Percentiles rank a stretch among this genome's conserved stretches.
Conservation (phyloP, 805 yeast species). For the Spathaspora gorwiae region DNA sequence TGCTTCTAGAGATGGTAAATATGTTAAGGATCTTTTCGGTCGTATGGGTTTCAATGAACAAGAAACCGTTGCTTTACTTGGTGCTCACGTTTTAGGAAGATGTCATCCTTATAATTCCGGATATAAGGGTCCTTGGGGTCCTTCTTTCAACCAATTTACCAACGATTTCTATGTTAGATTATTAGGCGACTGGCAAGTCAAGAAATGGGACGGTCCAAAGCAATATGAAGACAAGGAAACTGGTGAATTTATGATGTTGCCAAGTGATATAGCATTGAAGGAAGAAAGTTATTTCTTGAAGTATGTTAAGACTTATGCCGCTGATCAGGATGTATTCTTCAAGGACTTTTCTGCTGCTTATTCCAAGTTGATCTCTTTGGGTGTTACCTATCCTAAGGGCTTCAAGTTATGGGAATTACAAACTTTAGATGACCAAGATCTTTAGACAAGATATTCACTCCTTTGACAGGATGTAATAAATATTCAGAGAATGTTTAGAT, state of each 20-base stretch:
- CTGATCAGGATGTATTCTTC: conserved; percentile 46
- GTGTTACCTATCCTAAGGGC: conserved; percentile 46
- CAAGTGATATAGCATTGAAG: conserved; percentile 52
- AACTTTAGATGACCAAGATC: conserved; percentile 67
- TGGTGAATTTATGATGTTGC: conserved; percentile 50
- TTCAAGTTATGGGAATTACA: conserved; percentile 46
- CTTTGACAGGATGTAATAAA: too few relatives aligned
- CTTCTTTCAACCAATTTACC: conserved; percentile 36
- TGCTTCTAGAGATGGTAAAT: conserved; percentile 60
- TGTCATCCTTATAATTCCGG: conserved; percentile 37
- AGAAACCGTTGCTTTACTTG: conserved; percentile 39
- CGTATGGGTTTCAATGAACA: conserved; percentile 46
- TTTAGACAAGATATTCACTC: too few relatives aligned
- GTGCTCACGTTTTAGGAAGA: conserved; percentile 40
- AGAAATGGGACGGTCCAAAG: conserved; percentile 37
- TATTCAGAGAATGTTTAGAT: too few relatives aligned
- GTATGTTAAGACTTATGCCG: conserved; percentile 46
- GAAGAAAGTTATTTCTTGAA: conserved; percentile 43
- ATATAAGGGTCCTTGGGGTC: conserved; percentile 44
- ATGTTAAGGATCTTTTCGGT: conserved; percentile 58
- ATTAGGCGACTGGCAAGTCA: conserved; percentile 52
- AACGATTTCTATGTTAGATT: conserved; percentile 36
- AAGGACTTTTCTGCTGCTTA: conserved; percentile 46
- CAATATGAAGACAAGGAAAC: conserved; percentile 39
- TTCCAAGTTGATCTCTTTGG: conserved; percentile 42